Percentiles rank a stretch among this genome's conserved stretches.
phyloP scores from a whole-genome alignment of 2,329 filamentous ascomycete genomes.

The Colletotrichum falcatum region DNA sequence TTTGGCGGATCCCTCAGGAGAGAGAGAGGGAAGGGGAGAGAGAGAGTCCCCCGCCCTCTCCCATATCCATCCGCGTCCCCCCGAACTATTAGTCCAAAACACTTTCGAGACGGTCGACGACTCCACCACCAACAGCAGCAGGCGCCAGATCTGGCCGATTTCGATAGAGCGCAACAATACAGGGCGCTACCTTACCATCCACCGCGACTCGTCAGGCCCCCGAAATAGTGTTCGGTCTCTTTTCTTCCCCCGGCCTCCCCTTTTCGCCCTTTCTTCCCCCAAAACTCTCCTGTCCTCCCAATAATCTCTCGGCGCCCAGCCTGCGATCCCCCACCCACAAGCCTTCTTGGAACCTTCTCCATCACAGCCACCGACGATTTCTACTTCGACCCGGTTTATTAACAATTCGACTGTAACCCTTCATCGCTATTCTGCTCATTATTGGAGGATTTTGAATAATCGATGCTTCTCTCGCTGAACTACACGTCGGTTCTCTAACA shows the following conservation, averaged over 20 bases:
- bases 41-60: conserved; percentile 28
- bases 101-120: conserved; percentile 43
- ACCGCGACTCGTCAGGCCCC: conserved; percentile 24
- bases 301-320: conserved; percentile 44
- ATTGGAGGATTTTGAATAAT: conserved; percentile 13
- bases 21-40: too few relatives aligned
- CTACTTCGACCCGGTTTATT: conserved; percentile 30
- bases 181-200: conserved; percentile 22
- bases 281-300: conserved; percentile 24
- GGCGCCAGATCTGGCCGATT: conserved; percentile 31
- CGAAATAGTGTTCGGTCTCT: conserved; percentile 34
- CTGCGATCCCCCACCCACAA: conserved; percentile 43
- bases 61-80: conserved; percentile 41
- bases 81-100: conserved; percentile 42
- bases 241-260: conserved; percentile 27
- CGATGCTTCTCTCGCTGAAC: conserved; percentile 25
- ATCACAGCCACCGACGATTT: conserved; percentile 22
- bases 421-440: background rate
- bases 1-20: background rate
- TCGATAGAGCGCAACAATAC: conserved; percentile 33
- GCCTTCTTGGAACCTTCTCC: conserved; percentile 39
- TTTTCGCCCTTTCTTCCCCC: conserved; percentile 27
- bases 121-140: conserved; percentile 32
- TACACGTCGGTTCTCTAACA: conserved; percentile 6
- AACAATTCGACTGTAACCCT: conserved; percentile 23